Conservation (phyloP, 371 early-diverging fungal genomes). For the Mucor indicus region DNA sequence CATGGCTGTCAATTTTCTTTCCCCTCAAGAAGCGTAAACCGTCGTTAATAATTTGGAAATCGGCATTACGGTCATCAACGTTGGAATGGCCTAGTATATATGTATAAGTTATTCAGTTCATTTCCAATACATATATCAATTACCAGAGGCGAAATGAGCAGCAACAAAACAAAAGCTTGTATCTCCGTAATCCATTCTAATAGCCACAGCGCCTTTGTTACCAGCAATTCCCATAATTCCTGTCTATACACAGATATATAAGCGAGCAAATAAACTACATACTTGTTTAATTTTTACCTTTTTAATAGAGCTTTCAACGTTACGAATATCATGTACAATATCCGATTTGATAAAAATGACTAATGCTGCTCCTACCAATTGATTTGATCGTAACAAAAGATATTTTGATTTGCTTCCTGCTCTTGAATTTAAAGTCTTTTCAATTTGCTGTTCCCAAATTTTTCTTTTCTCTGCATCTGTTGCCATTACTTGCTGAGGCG, state of each 20-base stretch:
- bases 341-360: conserved; percentile 76
- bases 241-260: conserved; percentile 58
- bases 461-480: conserved; percentile 69
- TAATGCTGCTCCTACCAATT: conserved; percentile 86
- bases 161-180: conserved; percentile 87
- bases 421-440: conserved; percentile 50
- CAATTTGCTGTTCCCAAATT: conserved; percentile 68
- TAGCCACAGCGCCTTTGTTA: conserved; percentile 87
- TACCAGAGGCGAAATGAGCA: conserved; percentile 92
- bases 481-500: conserved; percentile 77
- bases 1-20: conserved; percentile 66
- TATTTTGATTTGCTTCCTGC: conserved; percentile 49
- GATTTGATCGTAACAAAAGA: conserved; percentile 75
- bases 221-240: conserved; percentile 83
- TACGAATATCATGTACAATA: conserved; percentile 70
- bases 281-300: conserved; percentile 48
- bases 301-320: conserved; percentile 75
- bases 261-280: not conserved
- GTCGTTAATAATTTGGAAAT: conserved; percentile 77
- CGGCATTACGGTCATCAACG: conserved; percentile 81
- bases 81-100: conserved; percentile 53
- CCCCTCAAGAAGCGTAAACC: conserved; percentile 74
- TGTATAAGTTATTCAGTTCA: not conserved
- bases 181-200: conserved; percentile 84
- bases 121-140: not conserved